Conservation (phyloP, 352 stramenopile genomes). For the Pythium folliculosum region DNA sequence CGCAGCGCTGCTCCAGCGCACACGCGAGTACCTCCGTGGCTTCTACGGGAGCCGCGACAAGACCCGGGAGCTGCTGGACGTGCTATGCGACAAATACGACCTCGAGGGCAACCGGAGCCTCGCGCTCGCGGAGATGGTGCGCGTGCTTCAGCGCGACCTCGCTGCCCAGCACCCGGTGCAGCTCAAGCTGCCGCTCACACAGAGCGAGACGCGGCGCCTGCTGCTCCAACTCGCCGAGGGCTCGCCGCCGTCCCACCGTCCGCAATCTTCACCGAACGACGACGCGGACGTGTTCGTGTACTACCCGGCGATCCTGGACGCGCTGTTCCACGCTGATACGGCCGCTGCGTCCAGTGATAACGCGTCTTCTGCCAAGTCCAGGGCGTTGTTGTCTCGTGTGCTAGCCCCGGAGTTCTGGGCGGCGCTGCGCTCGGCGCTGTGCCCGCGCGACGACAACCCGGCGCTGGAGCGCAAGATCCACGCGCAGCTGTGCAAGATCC, state of each 20-base stretch:
- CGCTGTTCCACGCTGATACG: conserved; percentile 26
- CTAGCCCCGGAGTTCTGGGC: conserved; percentile 45
- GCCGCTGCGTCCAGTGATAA: not conserved
- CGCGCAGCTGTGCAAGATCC: conserved; percentile 51
- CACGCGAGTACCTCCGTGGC: conserved; percentile 46
- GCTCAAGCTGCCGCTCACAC: conserved; percentile 37
- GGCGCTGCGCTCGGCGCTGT: conserved; percentile 38
- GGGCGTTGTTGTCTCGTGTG: conserved; percentile 11
- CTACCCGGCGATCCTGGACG: conserved; percentile 44
- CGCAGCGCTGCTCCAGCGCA: conserved; percentile 14
- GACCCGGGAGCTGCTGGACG: conserved; percentile 31
- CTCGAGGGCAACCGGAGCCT: conserved; percentile 37
- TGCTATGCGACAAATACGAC: conserved; percentile 57
- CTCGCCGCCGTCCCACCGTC: not conserved
- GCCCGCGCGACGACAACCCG: conserved; percentile 22
- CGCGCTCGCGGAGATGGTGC: conserved; percentile 37
- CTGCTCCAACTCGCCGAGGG: conserved; percentile 19
- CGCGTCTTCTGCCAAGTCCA: not conserved
- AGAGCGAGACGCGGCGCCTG: conserved; percentile 39
- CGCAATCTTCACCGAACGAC: not conserved
- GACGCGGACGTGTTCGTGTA: conserved; percentile 26
- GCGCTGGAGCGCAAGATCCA: conserved; percentile 37
- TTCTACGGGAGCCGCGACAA: conserved; percentile 31
- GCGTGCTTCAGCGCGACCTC: conserved; percentile 43
- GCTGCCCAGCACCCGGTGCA: conserved; percentile 35